Conservation (phyloP, 257 asterid species). For the Verbena officinalis region DNA sequence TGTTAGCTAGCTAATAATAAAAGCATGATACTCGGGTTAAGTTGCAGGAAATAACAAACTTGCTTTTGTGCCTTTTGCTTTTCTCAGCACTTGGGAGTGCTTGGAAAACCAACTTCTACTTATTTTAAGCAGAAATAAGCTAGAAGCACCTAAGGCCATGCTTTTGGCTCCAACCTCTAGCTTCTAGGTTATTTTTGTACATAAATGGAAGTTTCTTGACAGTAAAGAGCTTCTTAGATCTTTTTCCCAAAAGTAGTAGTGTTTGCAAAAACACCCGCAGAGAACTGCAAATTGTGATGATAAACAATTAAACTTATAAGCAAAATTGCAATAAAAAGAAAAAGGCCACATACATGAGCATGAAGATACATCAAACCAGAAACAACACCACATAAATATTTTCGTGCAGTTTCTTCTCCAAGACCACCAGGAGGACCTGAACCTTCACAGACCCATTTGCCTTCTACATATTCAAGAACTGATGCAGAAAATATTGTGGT, state of each 20-base stretch:
- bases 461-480: conserved; percentile 98
- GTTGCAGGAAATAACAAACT: no score
- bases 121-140: no score
- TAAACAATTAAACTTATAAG: conserved; percentile 23
- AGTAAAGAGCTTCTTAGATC: no score
- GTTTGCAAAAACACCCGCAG: no score
- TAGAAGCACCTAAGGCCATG: no score
- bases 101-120: no score
- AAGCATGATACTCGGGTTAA: background rate
- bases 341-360: conserved; percentile 74
- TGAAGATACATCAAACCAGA: conserved; percentile 96
- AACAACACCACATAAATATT: conserved; percentile 81
- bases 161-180: no score
- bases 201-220: no score
- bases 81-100: no score
- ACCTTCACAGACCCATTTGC: conserved; percentile 91
- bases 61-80: no score
- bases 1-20: conserved; percentile 22
- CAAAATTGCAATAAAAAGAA: conserved; percentile 20
- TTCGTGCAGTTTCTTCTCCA: conserved; percentile 72
- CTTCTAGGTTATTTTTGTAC: no score
- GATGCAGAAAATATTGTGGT: conserved; percentile 29
- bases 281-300: conserved; percentile 5
- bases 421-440: conserved; percentile 74
- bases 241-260: no score